These are phyloP conservation scores for Cystoderma amianthinum DNA, from an alignment of 768 basidiomycete species.

Conservation along the genomic window DNA sequence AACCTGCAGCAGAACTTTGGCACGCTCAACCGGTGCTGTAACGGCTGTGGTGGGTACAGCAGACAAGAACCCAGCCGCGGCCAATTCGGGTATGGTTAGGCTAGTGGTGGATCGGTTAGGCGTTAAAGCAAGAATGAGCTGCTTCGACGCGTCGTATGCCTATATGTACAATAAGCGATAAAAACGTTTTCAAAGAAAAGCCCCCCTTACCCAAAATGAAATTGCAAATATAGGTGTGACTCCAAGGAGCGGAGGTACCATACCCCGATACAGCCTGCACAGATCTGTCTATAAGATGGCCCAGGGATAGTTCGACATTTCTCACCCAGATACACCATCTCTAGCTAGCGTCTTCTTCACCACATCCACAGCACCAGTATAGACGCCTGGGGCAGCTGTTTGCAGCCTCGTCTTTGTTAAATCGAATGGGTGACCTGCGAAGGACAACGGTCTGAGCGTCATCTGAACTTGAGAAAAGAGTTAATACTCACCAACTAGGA, in stretches of 20 bases:
- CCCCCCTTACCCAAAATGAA: slow-evolving; percentile 88
- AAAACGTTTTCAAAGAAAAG: slow-evolving; percentile 6
- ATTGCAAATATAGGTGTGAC: slow-evolving; percentile 98
- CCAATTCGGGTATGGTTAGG: slow-evolving; percentile 75
- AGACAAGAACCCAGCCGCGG: slow-evolving; percentile 88
- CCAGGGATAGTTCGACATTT: slow-evolving; percentile 3
- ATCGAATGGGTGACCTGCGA: slow-evolving; percentile 92
- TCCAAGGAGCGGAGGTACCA: slow-evolving; percentile 88
- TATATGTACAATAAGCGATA: slow-evolving; percentile 19
- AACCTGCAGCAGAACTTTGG: slow-evolving; percentile 93
- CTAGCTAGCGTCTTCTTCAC: slow-evolving; percentile 86
- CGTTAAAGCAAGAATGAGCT: slow-evolving; percentile 70
- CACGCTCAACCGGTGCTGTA: slow-evolving; percentile 94
- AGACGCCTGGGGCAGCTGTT: slow-evolving; percentile 82
- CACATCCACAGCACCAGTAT: slow-evolving; percentile 90
- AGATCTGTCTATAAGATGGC: slow-evolving; percentile 3
- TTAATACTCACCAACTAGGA: slow-evolving; percentile 73
- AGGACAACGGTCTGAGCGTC: neutral
- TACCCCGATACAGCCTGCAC: slow-evolving; percentile 79
- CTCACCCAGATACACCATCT: slow-evolving; percentile 85
- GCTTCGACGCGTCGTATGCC: slow-evolving; percentile 94
- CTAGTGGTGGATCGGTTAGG: slow-evolving; percentile 62
- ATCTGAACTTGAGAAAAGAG: slow-evolving; percentile 1
- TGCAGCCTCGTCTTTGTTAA: slow-evolving; percentile 94
- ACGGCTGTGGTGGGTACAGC: slow-evolving; percentile 88